Percentiles rank a stretch among this genome's conserved stretches.
These are phyloP conservation scores for Russula foetens DNA, from an alignment of 768 basidiomycete genomes.

Conservation along the genomic window DNA sequence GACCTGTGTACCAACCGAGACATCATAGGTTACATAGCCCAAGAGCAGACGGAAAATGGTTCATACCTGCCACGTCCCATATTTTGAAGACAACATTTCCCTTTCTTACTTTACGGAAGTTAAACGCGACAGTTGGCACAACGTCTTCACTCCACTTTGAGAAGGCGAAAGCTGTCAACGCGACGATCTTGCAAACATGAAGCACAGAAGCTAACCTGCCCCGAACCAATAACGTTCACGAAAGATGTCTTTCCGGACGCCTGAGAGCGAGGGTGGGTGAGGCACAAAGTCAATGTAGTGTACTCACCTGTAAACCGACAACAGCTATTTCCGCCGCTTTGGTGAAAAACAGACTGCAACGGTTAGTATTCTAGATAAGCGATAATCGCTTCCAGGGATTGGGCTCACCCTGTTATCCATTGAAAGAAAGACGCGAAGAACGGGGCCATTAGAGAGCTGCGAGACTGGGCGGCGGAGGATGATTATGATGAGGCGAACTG, in stretches of 20 bases:
- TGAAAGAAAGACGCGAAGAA: constrained; percentile 37
- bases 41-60: neutral
- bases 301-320: constrained; percentile 74
- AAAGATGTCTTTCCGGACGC: constrained; percentile 95
- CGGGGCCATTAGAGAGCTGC: constrained; percentile 5
- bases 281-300: neutral
- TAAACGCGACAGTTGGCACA: constrained; percentile 94
- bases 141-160: constrained; percentile 88
- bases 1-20: constrained; percentile 39
- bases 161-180: neutral
- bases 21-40: neutral
- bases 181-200: neutral
- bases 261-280: constrained; percentile 31
- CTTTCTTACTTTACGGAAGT: constrained; percentile 79
- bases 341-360: constrained; percentile 68
- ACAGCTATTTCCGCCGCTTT: constrained; percentile 84
- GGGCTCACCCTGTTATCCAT: constrained; percentile 46
- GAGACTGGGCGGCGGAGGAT: neutral
- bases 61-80: constrained; percentile 89
- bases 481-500: neutral
- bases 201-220: constrained; percentile 42
- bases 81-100: constrained; percentile 89
- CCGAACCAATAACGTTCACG: constrained; percentile 85
- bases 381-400: neutral
- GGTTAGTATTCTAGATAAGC: neutral